phyloP scores from a whole-genome alignment of 2,329 filamentous ascomycete genomes.

The Aspergillus latus region DNA sequence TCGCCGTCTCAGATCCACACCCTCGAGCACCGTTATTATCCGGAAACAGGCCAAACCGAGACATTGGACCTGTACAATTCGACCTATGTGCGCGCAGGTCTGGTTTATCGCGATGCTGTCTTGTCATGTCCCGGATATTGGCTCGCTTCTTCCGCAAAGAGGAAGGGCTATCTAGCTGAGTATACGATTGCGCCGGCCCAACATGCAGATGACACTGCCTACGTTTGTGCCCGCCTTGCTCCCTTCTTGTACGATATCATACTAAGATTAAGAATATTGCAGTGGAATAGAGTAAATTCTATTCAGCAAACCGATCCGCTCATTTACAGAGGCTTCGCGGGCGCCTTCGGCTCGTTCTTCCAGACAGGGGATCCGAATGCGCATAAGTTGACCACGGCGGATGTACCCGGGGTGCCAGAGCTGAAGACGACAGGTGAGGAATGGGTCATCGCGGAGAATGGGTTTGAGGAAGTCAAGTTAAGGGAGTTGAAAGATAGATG shows the following conservation, averaged over 20 bases:
- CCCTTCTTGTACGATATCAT: neutral
- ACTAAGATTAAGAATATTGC: neutral
- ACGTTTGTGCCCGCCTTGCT: conserved; percentile 41
- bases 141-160: conserved; percentile 49
- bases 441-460: conserved; percentile 52
- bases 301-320: conserved; percentile 54
- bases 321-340: conserved; percentile 58
- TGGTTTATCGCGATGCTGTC: conserved; percentile 60
- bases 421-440: conserved; percentile 44
- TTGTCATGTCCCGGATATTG: conserved; percentile 62
- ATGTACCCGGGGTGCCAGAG: conserved; percentile 46
- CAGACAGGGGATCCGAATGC: conserved; percentile 60
- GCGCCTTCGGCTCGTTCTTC: conserved; percentile 62
- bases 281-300: conserved; percentile 59
- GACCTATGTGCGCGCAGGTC: conserved; percentile 53
- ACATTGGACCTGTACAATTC: conserved; percentile 50
- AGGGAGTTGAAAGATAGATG: conserved; percentile 42
- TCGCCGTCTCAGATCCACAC: conserved; percentile 38
- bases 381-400: conserved; percentile 52
- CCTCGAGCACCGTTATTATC: conserved; percentile 50
- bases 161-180: conserved; percentile 56
- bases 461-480: conserved; percentile 50
- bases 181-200: conserved; percentile 61
- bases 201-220: conserved; percentile 59
- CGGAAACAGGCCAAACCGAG: conserved; percentile 49